Evolutionary conservation across 2,329 filamentous ascomycete genomes (phyloP).

Genomic region (Kalmusia sp.): DNA sequence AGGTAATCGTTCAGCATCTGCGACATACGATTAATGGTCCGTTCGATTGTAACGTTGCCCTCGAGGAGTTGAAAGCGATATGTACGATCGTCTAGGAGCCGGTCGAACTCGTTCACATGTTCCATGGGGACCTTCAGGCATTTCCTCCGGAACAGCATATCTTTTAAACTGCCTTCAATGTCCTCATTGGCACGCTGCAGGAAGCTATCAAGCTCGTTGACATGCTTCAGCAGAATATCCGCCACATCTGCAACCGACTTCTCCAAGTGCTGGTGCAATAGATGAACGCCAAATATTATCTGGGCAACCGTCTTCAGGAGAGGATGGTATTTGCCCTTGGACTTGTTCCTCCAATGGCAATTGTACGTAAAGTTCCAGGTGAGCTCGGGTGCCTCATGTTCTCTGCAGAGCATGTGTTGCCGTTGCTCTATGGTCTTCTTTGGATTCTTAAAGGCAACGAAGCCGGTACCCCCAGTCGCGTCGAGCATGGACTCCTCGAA

Average conservation of each 20-base stretch:
- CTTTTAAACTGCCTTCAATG: constrained; percentile 76
- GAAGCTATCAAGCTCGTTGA: constrained; percentile 93
- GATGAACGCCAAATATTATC: constrained; percentile 90
- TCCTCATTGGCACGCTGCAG: constrained; percentile 87
- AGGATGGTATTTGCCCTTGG: constrained; percentile 82
- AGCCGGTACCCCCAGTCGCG: constrained; percentile 56
- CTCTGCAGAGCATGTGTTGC: constrained; percentile 59
- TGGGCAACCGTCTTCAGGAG: constrained; percentile 90
- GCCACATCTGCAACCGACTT: constrained; percentile 90
- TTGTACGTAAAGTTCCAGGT: constrained; percentile 75
- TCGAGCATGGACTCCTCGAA: constrained; percentile 85
- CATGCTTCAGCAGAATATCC: constrained; percentile 86
- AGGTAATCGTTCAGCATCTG: constrained; percentile 77
- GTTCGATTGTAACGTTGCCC: constrained; percentile 90
- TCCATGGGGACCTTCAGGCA: constrained; percentile 83
- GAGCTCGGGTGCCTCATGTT: constrained; percentile 69
- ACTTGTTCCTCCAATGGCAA: constrained; percentile 76
- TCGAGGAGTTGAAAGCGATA: constrained; percentile 84
- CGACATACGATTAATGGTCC: constrained; percentile 82
- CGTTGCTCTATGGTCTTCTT: constrained; percentile 46
- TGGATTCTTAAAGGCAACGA: constrained; percentile 48
- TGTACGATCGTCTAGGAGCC: constrained; percentile 82
- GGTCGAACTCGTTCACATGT: constrained; percentile 82
- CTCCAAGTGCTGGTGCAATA: constrained; percentile 83
- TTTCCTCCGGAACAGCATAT: constrained; percentile 74